Conservation (phyloP, 352 stramenopile species). For the Thraustochytrium striatum region DNA sequence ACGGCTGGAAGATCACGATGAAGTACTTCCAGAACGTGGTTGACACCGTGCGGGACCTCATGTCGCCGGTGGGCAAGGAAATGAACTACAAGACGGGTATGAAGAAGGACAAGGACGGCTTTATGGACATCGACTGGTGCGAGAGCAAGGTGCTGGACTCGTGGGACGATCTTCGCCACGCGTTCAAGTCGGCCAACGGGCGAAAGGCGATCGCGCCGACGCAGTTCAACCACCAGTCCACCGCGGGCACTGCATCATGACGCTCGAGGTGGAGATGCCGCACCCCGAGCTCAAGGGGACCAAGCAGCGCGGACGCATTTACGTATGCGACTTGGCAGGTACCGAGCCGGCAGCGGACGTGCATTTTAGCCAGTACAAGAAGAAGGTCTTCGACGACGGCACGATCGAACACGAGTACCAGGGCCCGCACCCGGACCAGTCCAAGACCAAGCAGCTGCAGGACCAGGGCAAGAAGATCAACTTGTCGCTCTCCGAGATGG, state of each 20-base stretch:
- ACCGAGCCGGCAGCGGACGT: conserved; percentile 88
- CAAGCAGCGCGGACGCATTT: conserved; percentile 80
- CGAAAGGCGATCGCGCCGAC: conserved; percentile 86
- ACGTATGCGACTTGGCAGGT: conserved; percentile 86
- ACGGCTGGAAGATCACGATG: conserved; percentile 93
- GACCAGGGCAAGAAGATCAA: conserved; percentile 94
- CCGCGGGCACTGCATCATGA: conserved; percentile 91
- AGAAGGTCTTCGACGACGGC: conserved; percentile 78
- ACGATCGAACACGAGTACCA: conserved; percentile 85
- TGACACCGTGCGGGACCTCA: conserved; percentile 86
- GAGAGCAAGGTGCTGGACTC: conserved; percentile 80
- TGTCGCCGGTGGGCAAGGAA: conserved; percentile 83
- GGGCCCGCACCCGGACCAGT: conserved; percentile 75
- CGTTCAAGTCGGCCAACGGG: conserved; percentile 81
- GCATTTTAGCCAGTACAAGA: conserved; percentile 87
- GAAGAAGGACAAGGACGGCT: conserved; percentile 84
- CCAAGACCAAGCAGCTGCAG: conserved; percentile 87
- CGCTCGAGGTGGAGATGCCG: conserved; percentile 85
- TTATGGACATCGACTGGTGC: conserved; percentile 92
- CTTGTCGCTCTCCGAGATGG: conserved; percentile 87
- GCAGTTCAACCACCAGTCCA: conserved; percentile 90
- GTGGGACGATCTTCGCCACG: conserved; percentile 83
- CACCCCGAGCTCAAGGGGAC: conserved; percentile 78
- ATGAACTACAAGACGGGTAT: conserved; percentile 90
- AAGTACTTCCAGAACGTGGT: conserved; percentile 96